A percentile compares a stretch with the other conserved stretches of the same genome.
Evolutionary conservation across 441 rosid genomes (phyloP).

Genomic region (Capsella rubella): DNA sequence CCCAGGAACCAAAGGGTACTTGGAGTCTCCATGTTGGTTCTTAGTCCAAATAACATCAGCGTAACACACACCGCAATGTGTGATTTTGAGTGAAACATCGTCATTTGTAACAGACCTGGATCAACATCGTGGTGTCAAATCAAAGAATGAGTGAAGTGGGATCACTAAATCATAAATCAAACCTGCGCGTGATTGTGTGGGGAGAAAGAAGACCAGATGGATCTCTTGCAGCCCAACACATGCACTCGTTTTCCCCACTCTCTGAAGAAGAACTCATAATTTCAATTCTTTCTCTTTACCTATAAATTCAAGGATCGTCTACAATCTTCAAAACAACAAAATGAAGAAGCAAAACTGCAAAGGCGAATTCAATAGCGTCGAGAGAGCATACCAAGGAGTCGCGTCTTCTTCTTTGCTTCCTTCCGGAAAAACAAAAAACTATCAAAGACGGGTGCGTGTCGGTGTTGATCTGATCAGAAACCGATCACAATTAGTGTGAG

Average conservation of each 20-base stretch:
- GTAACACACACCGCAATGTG: conserved; percentile 92
- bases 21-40: conserved; percentile 64
- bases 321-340: not conserved
- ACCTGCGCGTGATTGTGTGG: conserved; percentile 78
- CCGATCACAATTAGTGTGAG: not conserved
- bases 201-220: conserved; percentile 82
- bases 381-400: not conserved
- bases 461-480: conserved; percentile 14
- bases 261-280: conserved; percentile 29
- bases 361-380: not conserved
- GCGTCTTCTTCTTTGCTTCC: conserved; percentile 20
- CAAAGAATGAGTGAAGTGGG: not conserved
- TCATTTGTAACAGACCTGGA: conserved; percentile 65
- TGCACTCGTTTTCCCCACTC: conserved; percentile 52
- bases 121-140: not conserved
- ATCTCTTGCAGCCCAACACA: conserved; percentile 87
- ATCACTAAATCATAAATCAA: not conserved
- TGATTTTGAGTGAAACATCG: conserved; percentile 80
- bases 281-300: conserved; percentile 14
- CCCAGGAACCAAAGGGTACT: conserved; percentile 95
- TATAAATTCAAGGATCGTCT: not conserved
- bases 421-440: not conserved
- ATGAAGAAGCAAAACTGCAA: not conserved
- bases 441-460: not conserved
- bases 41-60: conserved; percentile 82